phyloP scores from a whole-genome alignment of 2,329 filamentous ascomycete species.

The Truncatella angustata region DNA sequence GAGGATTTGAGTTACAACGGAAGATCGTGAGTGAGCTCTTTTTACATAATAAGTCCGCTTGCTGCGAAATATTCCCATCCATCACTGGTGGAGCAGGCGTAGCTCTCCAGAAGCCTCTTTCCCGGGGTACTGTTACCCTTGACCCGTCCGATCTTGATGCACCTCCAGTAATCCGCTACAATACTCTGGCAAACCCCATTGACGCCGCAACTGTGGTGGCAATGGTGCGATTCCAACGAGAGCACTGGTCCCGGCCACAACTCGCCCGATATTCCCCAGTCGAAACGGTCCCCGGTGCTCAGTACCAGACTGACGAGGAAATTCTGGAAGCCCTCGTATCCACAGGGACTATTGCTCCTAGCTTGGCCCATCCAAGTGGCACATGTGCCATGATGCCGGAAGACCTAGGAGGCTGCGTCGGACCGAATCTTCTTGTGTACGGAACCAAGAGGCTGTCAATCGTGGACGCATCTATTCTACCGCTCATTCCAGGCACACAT shows the following conservation, averaged over 20 bases:
- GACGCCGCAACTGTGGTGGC: constrained; percentile 46
- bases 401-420: constrained; percentile 33
- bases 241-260: constrained; percentile 26
- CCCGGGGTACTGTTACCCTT: constrained; percentile 55
- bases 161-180: constrained; percentile 47
- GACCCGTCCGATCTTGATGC: constrained; percentile 36
- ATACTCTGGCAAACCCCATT: constrained; percentile 43
- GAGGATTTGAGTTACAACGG: constrained; percentile 14
- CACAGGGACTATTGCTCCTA: constrained; percentile 18
- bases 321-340: constrained; percentile 25
- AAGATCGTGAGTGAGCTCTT: constrained; percentile 6
- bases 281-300: constrained; percentile 31
- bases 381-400: constrained; percentile 32
- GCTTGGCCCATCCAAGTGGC: constrained; percentile 24
- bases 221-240: constrained; percentile 36
- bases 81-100: constrained; percentile 10
- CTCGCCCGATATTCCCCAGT: constrained; percentile 32
- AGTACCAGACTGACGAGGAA: constrained; percentile 24
- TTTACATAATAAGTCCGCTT: neutral
- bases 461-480: constrained; percentile 35
- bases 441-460: constrained; percentile 32
- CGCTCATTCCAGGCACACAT: constrained; percentile 31
- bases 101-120: constrained; percentile 38
- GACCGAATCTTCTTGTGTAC: constrained; percentile 30
- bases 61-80: constrained; percentile 3